Evolutionary conservation across 2,329 filamentous ascomycete species (phyloP).

Genomic region (Colletotrichum sp.): DNA sequence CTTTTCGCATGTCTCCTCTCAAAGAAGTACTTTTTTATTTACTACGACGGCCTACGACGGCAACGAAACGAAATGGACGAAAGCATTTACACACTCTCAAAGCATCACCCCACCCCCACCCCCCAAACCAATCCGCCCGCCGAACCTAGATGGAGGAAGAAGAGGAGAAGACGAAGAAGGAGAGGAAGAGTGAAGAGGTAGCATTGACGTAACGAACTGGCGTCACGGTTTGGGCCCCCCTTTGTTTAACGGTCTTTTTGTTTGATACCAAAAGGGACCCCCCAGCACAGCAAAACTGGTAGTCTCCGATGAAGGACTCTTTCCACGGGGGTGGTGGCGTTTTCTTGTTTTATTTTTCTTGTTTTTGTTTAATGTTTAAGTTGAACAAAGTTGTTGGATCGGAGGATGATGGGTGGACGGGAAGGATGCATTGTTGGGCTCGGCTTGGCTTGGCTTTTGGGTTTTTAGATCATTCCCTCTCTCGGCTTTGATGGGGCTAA

Average conservation of each 20-base stretch:
- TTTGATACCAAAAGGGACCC: not conserved
- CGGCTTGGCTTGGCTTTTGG: not conserved
- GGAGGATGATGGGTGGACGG: not conserved
- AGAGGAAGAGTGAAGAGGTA: not conserved
- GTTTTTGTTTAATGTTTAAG: not conserved
- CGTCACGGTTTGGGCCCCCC: conserved; percentile 11
- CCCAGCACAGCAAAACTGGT: not conserved
- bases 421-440: not conserved
- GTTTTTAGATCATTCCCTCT: not conserved
- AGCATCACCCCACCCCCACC: not conserved
- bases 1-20: not conserved
- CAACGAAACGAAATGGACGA: conserved; percentile 19
- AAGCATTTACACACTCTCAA: not conserved
- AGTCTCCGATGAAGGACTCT: not conserved
- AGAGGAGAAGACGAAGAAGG: not conserved
- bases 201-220: conserved; percentile 20
- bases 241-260: conserved; percentile 6
- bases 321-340: not conserved
- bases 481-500: not conserved
- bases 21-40: not conserved
- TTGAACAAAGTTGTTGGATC: not conserved
- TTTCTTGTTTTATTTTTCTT: not conserved
- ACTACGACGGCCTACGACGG: not conserved
- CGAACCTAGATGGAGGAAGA: not conserved
- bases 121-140: not conserved